Conservation (phyloP, 352 stramenopile species). For the Pythium insidiosum region DNA sequence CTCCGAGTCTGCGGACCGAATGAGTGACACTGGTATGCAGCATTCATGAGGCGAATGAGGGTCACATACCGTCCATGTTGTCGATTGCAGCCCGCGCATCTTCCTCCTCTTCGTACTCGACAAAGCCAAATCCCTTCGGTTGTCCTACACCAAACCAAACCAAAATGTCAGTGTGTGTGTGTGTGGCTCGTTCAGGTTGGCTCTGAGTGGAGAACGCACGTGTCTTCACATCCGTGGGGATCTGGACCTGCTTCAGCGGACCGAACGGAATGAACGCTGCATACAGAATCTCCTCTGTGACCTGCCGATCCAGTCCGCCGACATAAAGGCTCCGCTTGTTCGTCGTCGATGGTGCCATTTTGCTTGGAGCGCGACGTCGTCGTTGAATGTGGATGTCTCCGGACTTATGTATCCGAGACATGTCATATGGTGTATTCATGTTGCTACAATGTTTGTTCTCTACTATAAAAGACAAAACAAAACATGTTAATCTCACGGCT, state of each 20-base stretch:
- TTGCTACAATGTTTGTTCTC: too few relatives aligned
- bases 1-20: constrained; percentile 75
- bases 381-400: constrained; percentile 6
- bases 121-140: constrained; percentile 91
- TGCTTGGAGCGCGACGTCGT: constrained; percentile 7
- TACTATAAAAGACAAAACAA: constrained; percentile 13
- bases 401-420: too few relatives aligned
- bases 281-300: constrained; percentile 85
- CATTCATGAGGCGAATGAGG: too few relatives aligned
- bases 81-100: constrained; percentile 90
- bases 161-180: too few relatives aligned
- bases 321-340: constrained; percentile 86
- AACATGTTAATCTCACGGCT: constrained; percentile 1
- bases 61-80: constrained; percentile 95
- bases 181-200: too few relatives aligned
- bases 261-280: constrained; percentile 81
- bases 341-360: constrained; percentile 8
- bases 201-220: too few relatives aligned
- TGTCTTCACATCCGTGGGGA: constrained; percentile 58
- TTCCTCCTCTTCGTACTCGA: constrained; percentile 88
- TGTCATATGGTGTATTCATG: too few relatives aligned
- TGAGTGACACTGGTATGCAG: too few relatives aligned
- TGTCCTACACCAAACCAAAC: constrained; percentile 30
- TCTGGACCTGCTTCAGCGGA: constrained; percentile 70
- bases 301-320: constrained; percentile 83